These are phyloP conservation scores for Nemania sp. DNA, from an alignment of 2,329 filamentous ascomycete species.

Conservation along the genomic window DNA sequence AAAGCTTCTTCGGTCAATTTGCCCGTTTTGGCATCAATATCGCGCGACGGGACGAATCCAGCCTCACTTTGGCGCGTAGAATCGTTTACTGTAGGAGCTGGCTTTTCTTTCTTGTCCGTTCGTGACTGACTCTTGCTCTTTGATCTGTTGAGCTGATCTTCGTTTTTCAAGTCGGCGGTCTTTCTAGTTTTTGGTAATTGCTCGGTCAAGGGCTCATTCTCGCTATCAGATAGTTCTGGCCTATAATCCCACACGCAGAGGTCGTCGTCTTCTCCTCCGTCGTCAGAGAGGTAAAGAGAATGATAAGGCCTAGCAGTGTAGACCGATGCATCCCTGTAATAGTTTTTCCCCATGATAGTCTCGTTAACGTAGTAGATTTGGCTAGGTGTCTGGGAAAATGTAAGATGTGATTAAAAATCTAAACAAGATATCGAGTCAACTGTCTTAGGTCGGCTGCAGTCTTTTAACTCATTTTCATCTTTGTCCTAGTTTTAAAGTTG, in stretches of 20 bases:
- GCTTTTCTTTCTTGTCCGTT: neutral
- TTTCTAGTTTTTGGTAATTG: constrained; percentile 2
- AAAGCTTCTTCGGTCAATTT: constrained; percentile 17
- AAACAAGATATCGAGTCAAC: neutral
- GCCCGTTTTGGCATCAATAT: neutral
- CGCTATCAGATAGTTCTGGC: constrained; percentile 17
- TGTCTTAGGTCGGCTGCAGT: neutral
- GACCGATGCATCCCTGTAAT: constrained; percentile 6
- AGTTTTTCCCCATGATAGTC: constrained; percentile 11
- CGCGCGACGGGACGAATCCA: neutral
- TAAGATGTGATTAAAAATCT: neutral
- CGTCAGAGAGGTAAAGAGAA: constrained; percentile 25
- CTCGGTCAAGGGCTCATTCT: constrained; percentile 14
- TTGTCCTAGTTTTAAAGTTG: constrained; percentile 1
- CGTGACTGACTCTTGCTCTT: neutral
- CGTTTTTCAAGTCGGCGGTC: neutral
- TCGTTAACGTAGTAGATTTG: neutral
- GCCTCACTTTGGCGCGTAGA: neutral
- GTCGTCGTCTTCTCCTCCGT: constrained; percentile 31
- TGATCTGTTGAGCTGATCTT: neutral
- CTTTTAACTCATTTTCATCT: constrained; percentile 1
- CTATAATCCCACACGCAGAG: constrained; percentile 28
- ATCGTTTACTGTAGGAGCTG: neutral
- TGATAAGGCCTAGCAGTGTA: constrained; percentile 30
- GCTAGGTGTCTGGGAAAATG: neutral